Percentiles rank a stretch among this genome's conserved stretches.
phyloP scores from a whole-genome alignment of 2,329 filamentous ascomycete species.

The Neofusicoccum cordaticola region DNA sequence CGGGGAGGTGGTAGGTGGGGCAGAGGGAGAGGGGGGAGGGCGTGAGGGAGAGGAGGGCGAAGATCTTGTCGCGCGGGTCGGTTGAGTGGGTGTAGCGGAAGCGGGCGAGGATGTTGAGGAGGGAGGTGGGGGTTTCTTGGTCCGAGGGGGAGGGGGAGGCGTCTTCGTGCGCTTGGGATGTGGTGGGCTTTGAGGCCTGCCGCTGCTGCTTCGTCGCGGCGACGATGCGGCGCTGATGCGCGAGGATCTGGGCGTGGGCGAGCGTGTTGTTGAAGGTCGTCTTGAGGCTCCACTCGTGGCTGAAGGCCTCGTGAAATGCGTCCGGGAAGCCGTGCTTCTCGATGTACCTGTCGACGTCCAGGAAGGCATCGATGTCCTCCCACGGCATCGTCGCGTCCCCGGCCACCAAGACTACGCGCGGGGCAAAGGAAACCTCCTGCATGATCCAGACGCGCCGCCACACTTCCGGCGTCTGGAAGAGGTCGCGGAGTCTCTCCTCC shows the following conservation, averaged over 20 bases:
- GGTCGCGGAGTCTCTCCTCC: too few species aligned
- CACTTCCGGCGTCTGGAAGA: not conserved
- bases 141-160: too few species aligned
- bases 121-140: conserved; percentile 13
- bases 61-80: conserved; percentile 10
- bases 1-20: conserved; percentile 25
- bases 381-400: not conserved
- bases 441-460: conserved; percentile 13
- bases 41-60: conserved; percentile 16
- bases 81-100: conserved; percentile 25
- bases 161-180: too few species aligned
- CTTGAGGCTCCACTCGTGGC: not conserved
- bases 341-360: conserved; percentile 8
- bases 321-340: not conserved
- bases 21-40: conserved; percentile 20
- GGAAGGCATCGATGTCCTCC: not conserved
- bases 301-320: not conserved
- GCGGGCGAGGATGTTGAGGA: conserved; percentile 25
- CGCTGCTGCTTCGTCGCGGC: not conserved
- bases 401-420: not conserved
- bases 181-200: too few species aligned
- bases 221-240: not conserved
- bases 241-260: not conserved
- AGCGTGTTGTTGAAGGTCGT: not conserved
- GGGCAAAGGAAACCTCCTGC: conserved; percentile 7